phyloP scores from a whole-genome alignment of 2,329 filamentous ascomycete genomes.

The Cryphonectria nitschkei region DNA sequence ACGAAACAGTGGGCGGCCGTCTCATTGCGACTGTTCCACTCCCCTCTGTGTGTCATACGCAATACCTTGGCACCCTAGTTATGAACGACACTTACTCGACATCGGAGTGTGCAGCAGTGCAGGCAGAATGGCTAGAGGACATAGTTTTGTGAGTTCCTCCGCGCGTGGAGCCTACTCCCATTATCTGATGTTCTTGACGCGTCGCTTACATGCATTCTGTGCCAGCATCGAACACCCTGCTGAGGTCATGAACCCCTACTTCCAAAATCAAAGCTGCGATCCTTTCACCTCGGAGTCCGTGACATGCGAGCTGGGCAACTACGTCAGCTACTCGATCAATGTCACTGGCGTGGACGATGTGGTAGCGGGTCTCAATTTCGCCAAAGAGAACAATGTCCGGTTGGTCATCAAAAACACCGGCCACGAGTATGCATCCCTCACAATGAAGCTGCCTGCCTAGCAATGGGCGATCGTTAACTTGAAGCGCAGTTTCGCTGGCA shows the following conservation, averaged over 20 bases:
- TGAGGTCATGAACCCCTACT: slow-evolving; percentile 42
- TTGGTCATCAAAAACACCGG: slow-evolving; percentile 49
- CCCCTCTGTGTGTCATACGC: not conserved
- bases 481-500: not conserved
- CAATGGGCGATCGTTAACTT: not conserved
- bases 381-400: slow-evolving; percentile 42
- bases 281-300: slow-evolving; percentile 39
- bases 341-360: slow-evolving; percentile 35
- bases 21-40: not conserved
- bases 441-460: not conserved
- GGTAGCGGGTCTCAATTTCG: slow-evolving; percentile 40
- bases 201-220: not conserved
- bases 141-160: not conserved
- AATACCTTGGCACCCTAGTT: not conserved
- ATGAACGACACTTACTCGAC: not conserved
- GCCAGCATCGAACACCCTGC: not conserved
- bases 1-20: not conserved
- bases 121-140: not conserved
- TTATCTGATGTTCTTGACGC: not conserved
- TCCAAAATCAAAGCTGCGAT: slow-evolving; percentile 33
- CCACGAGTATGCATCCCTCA: slow-evolving; percentile 43
- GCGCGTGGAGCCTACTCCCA: not conserved
- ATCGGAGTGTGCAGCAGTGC: not conserved
- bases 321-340: slow-evolving; percentile 39
- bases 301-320: slow-evolving; percentile 44